Conservation (phyloP, 345 rosid genomes). For the Citrus glauca region DNA sequence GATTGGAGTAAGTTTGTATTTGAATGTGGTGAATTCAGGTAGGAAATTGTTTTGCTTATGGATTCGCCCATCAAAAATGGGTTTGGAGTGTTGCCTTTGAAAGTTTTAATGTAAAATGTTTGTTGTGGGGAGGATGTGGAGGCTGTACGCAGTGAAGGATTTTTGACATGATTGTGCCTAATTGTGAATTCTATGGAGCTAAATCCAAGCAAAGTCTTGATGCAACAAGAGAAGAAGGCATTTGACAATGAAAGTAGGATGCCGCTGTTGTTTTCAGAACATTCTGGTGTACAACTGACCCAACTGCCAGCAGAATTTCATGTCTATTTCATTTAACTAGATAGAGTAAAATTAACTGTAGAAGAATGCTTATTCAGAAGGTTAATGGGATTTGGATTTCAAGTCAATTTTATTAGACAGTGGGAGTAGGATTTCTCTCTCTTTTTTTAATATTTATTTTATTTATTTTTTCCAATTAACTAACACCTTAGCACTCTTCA, state of each 20-base stretch:
- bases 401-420: neutral
- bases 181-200: neutral
- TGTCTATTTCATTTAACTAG: neutral
- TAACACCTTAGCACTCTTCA: neutral
- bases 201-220: neutral
- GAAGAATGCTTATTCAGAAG: neutral
- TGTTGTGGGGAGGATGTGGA: neutral
- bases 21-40: neutral
- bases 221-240: neutral
- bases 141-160: neutral
- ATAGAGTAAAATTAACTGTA: neutral
- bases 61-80: neutral
- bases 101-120: neutral
- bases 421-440: neutral
- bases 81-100: neutral
- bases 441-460: too few relatives aligned
- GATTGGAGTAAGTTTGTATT: neutral
- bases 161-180: neutral
- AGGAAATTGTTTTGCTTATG: neutral
- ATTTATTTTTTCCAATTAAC: neutral
- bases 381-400: neutral
- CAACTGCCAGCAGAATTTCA: neutral
- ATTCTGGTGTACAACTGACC: neutral
- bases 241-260: neutral
- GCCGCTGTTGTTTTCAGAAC: neutral